Evolutionary conservation across 2,329 filamentous ascomycete species (phyloP).

Genomic region (Stagonosporopsis cucurbitacearum): DNA sequence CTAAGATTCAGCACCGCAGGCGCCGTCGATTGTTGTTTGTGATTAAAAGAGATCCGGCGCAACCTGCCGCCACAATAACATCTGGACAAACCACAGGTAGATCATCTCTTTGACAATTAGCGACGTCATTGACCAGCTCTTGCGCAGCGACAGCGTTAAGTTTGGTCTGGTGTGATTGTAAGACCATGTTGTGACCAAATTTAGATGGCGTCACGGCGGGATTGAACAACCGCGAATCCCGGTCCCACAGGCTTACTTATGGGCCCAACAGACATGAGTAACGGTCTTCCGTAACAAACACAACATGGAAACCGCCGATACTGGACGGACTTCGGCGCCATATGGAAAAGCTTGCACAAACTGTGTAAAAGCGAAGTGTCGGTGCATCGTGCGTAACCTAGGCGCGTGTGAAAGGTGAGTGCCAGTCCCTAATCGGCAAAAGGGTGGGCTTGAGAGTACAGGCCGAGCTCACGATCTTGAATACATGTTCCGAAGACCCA

Average conservation of each 20-base stretch:
- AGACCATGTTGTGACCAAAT: not conserved
- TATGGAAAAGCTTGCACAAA: slow-evolving; percentile 37
- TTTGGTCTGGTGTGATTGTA: not conserved
- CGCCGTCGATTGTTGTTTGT: no score
- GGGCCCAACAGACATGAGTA: not conserved
- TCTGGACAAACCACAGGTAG: no score
- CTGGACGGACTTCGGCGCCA: slow-evolving; percentile 21
- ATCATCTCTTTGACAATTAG: no score
- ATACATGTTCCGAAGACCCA: not conserved
- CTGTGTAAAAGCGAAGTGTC: slow-evolving; percentile 36
- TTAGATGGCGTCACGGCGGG: slow-evolving; percentile 2
- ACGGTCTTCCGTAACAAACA: slow-evolving; percentile 2
- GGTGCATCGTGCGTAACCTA: slow-evolving; percentile 27
- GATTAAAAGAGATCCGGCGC: no score
- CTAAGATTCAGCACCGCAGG: no score
- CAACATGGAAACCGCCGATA: slow-evolving; percentile 28
- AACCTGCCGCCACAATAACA: no score
- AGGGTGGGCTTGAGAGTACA: no score
- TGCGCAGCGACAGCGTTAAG: not conserved
- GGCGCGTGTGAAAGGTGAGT: slow-evolving; percentile 33
- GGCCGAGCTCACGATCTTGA: not conserved
- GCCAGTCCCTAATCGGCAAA: not conserved
- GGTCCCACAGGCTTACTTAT: slow-evolving; percentile 3
- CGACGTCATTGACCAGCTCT: no score
- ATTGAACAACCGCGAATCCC: slow-evolving; percentile 10